Evolutionary conservation across 164 flowering plant genomes (phyloP).

Genomic region (Buxus sempervirens): DNA sequence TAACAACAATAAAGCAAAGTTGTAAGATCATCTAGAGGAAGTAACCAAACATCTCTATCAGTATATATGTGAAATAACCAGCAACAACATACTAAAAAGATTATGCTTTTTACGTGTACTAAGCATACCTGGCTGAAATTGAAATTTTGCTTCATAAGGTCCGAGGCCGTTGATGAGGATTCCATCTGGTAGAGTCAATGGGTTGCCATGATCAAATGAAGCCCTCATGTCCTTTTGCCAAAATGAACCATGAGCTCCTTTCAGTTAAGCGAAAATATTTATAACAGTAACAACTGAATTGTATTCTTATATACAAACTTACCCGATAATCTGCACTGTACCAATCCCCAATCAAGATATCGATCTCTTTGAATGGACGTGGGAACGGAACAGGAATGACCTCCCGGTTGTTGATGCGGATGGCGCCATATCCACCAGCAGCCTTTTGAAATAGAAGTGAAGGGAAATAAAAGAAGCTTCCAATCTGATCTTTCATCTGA

Average conservation of each 20-base stretch:
- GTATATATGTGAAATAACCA: too few relatives aligned
- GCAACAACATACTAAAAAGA: too few relatives aligned
- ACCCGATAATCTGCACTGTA: constrained; percentile 27
- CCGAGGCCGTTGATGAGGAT: constrained; percentile 27
- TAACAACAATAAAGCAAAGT: too few relatives aligned
- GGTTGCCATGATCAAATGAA: constrained; percentile 17
- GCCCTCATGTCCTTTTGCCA: constrained; percentile 7
- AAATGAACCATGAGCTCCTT: too few relatives aligned
- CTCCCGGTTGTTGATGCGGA: constrained; percentile 29
- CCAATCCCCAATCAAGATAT: constrained; percentile 44
- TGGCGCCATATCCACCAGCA: constrained; percentile 58
- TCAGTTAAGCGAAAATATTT: too few relatives aligned
- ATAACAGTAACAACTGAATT: too few relatives aligned
- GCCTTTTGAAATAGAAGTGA: constrained; percentile 43
- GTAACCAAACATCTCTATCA: too few relatives aligned
- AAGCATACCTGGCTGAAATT: constrained; percentile 19
- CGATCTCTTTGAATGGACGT: constrained; percentile 23
- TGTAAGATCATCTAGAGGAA: too few relatives aligned
- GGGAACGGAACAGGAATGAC: constrained; percentile 26
- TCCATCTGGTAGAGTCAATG: constrained; percentile 24
- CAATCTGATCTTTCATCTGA: constrained; percentile 71
- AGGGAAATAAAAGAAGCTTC: constrained; percentile 61
- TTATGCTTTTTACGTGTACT: too few relatives aligned
- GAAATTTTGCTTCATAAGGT: constrained; percentile 11
- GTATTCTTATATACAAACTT: too few relatives aligned